These are phyloP conservation scores for Pyracantha coccinea DNA, from an alignment of 331 rosid genomes.

Conservation along the genomic window DNA sequence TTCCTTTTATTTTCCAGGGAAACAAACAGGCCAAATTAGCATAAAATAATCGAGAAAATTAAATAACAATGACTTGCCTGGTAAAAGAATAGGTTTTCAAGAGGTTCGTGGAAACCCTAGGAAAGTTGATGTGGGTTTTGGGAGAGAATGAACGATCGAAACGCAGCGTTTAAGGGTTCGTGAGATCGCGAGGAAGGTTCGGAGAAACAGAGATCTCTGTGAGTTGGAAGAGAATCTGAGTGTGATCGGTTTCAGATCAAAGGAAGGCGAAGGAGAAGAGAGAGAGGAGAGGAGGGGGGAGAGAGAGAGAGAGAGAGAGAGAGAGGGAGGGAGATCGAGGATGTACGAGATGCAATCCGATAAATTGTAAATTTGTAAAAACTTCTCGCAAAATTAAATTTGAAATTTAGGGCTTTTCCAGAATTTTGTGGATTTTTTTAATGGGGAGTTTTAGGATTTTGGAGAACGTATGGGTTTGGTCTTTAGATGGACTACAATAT, in stretches of 20 bases:
- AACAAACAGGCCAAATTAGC: slow-evolving; percentile 13
- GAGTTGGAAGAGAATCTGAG: slow-evolving; percentile 10
- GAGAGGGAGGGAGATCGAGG: not conserved
- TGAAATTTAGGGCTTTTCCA: not conserved
- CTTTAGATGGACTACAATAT: too few relatives aligned
- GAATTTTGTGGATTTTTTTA: not conserved
- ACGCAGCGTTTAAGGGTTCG: not conserved
- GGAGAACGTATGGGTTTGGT: too few relatives aligned
- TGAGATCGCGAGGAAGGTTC: slow-evolving; percentile 13
- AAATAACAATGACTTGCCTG: slow-evolving; percentile 27
- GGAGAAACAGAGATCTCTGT: slow-evolving; percentile 23
- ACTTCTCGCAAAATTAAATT: not conserved
- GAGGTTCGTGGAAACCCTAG: slow-evolving; percentile 50
- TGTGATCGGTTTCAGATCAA: slow-evolving; percentile 34
- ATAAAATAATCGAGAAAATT: not conserved
- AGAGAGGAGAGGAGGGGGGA: too few relatives aligned
- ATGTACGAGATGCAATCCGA: slow-evolving; percentile 3
- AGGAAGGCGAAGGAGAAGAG: slow-evolving; percentile 2
- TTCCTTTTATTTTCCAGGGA: not conserved
- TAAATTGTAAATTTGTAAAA: not conserved
- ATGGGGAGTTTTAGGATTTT: too few relatives aligned
- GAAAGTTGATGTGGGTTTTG: slow-evolving; percentile 14
- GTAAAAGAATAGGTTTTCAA: not conserved
- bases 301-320: not conserved
- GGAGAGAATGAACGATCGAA: slow-evolving; percentile 9